Conservation (phyloP, 2,329 filamentous ascomycete genomes). For the Dactylella cylindrospora region DNA sequence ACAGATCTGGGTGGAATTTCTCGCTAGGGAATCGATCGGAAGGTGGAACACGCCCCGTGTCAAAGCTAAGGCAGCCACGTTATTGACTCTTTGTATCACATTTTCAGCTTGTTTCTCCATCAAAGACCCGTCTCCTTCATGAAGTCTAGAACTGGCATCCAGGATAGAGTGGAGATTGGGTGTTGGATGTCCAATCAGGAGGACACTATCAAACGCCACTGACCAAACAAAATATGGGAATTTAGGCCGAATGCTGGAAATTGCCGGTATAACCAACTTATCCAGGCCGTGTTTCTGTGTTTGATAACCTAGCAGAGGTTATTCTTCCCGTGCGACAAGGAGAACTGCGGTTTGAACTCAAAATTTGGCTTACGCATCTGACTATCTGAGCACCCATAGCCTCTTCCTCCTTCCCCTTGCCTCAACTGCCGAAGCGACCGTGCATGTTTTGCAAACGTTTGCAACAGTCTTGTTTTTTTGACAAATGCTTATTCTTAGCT, state of each 20-base stretch:
- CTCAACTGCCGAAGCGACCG: no score
- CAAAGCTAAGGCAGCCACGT: neutral
- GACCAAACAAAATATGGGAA: constrained; percentile 17
- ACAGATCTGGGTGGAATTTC: neutral
- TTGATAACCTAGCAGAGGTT: no score
- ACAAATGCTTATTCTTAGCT: no score
- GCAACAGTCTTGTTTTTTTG: no score
- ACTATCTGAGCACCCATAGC: no score
- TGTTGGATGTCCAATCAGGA: constrained; percentile 12
- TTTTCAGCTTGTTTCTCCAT: neutral
- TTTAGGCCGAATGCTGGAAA: constrained; percentile 12
- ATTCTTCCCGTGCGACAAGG: no score
- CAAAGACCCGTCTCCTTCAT: no score
- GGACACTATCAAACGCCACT: constrained; percentile 8
- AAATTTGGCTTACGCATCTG: no score
- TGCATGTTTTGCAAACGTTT: no score
- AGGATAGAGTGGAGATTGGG: constrained; percentile 15
- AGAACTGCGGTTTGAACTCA: no score
- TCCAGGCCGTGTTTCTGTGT: constrained; percentile 17
- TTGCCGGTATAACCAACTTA: constrained; percentile 9
- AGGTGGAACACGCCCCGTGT: neutral
- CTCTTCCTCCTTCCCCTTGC: no score
- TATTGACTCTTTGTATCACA: neutral
- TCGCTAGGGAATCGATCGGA: neutral
- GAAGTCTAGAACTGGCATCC: constrained; percentile 2